Conservation (phyloP, 116 monocot genomes). For the Trichopus zeylanicus region DNA sequence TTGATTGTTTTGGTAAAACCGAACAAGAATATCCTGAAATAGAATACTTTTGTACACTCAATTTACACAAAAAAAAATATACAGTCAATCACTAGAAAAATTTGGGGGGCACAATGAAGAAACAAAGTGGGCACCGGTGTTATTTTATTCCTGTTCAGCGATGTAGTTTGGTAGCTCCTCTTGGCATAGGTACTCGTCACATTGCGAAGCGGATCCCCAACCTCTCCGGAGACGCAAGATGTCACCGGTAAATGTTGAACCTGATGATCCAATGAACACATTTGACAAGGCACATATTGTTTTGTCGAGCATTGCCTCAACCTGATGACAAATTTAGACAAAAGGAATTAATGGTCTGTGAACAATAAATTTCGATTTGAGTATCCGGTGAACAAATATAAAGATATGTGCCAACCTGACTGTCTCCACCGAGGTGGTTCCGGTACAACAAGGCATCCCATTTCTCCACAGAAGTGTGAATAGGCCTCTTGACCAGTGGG, state of each 20-base stretch:
- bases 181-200: slow-evolving; percentile 85
- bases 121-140: background rate
- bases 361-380: no score
- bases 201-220: slow-evolving; percentile 69
- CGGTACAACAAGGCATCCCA: slow-evolving; percentile 92
- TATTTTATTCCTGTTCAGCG: slow-evolving; percentile 15
- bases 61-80: background rate
- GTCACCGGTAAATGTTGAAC: slow-evolving; percentile 96
- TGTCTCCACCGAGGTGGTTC: slow-evolving; percentile 64
- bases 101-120: background rate
- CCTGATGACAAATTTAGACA: slow-evolving; percentile 18
- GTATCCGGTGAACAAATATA: no score
- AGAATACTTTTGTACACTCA: slow-evolving; percentile 1
- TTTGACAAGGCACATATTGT: slow-evolving; percentile 84
- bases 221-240: slow-evolving; percentile 73
- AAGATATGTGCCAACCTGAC: no score
- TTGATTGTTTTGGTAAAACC: no score
- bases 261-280: slow-evolving; percentile 84
- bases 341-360: background rate
- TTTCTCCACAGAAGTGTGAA: slow-evolving; percentile 63
- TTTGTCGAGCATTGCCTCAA: slow-evolving; percentile 97
- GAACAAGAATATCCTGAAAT: no score
- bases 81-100: background rate
- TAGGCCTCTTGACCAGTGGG: slow-evolving; percentile 70
- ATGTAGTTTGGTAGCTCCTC: slow-evolving; percentile 84